A percentile compares a stretch with the other conserved stretches of the same genome.
These are phyloP conservation scores for Fusarium albosuccineum DNA, from an alignment of 2,329 filamentous ascomycete species.

Conservation along the genomic window DNA sequence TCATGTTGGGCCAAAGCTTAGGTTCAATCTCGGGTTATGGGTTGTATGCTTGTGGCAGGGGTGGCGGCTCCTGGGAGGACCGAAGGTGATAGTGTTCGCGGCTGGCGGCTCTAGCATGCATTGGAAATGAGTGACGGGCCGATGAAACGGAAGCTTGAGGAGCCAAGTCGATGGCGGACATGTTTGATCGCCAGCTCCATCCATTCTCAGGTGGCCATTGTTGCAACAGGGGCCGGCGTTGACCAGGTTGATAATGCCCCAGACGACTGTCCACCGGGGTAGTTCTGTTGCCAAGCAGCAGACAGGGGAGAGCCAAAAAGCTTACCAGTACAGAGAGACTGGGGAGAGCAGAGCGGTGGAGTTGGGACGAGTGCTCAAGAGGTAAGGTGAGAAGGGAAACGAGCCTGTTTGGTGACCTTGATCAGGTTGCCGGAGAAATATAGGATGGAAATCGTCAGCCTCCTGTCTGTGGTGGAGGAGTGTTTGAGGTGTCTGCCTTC, in stretches of 20 bases:
- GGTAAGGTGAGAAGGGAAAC: neutral
- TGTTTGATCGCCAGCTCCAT: conserved; percentile 38
- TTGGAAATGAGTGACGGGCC: conserved; percentile 30
- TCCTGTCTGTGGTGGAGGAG: neutral
- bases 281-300: neutral
- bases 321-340: conserved; percentile 5
- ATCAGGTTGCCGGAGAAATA: neutral
- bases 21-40: neutral
- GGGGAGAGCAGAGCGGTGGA: conserved; percentile 19
- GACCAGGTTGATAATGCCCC: conserved; percentile 8
- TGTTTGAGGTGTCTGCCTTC: neutral
- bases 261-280: conserved; percentile 17
- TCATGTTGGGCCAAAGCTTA: neutral
- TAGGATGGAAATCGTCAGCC: neutral
- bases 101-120: conserved; percentile 13
- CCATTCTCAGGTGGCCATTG: conserved; percentile 33
- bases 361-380: neutral
- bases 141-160: conserved; percentile 37
- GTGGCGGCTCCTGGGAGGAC: conserved; percentile 2
- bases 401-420: neutral
- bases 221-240: conserved; percentile 15
- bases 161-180: conserved; percentile 16
- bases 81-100: neutral
- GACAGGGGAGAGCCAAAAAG: conserved; percentile 13
- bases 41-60: neutral